These are phyloP conservation scores for Stereum hirsutum DNA, from an alignment of 1,284 basidiomycete species.

Conservation along the genomic window DNA sequence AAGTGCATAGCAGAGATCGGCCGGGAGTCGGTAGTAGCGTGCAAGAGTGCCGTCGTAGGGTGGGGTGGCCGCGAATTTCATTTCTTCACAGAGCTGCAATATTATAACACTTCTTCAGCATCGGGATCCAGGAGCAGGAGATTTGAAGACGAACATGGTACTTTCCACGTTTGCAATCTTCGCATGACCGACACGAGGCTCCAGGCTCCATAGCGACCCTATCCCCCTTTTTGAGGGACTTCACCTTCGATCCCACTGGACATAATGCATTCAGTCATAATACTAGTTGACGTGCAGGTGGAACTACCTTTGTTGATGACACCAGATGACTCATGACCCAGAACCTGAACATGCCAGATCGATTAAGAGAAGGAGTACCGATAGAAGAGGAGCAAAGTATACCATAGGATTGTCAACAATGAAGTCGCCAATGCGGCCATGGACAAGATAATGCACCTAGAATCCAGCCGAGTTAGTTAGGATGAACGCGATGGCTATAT, in stretches of 20 bases:
- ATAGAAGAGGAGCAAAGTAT: slow-evolving; percentile 13
- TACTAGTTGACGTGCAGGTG: neutral
- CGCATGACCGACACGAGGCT: slow-evolving; percentile 64
- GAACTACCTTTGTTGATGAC: slow-evolving; percentile 39
- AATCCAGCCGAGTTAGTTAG: slow-evolving; percentile 7
- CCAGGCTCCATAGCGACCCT: slow-evolving; percentile 85
- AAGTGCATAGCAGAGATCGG: slow-evolving; percentile 66
- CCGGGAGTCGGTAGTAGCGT: slow-evolving; percentile 73
- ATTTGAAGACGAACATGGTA: slow-evolving; percentile 50
- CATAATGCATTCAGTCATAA: neutral
- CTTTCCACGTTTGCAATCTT: slow-evolving; percentile 67
- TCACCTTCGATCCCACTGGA: slow-evolving; percentile 63
- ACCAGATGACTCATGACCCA: slow-evolving; percentile 61
- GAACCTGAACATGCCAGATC: slow-evolving; percentile 28
- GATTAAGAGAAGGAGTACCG: neutral
- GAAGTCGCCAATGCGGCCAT: slow-evolving; percentile 76
- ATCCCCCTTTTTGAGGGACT: slow-evolving; percentile 72
- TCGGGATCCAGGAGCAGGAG: too few relatives aligned
- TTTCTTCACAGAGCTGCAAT: slow-evolving; percentile 60
- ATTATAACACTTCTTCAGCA: too few relatives aligned
- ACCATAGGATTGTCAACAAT: slow-evolving; percentile 74
- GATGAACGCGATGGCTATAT: slow-evolving; percentile 2
- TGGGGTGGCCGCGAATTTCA: slow-evolving; percentile 84
- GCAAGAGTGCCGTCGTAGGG: slow-evolving; percentile 84
- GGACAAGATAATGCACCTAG: slow-evolving; percentile 68